Evolutionary conservation across 2,329 filamentous ascomycete species (phyloP).

Genomic region (Microsporum canis): DNA sequence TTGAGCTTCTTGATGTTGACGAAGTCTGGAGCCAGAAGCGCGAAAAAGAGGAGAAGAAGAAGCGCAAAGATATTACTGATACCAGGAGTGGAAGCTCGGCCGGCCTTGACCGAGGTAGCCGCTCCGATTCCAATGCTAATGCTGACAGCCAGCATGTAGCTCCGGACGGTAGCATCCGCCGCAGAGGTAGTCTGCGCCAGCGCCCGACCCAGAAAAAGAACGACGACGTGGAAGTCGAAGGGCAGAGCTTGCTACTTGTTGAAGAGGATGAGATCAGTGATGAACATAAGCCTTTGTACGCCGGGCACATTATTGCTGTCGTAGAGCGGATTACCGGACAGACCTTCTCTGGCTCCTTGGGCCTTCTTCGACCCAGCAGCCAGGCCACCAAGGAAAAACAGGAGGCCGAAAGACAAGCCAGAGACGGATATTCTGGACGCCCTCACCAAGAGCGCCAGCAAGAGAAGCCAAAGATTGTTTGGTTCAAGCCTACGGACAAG

Average conservation of each 20-base stretch:
- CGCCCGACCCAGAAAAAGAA: constrained; percentile 99
- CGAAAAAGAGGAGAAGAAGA: constrained; percentile 99
- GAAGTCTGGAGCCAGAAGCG: constrained; percentile 98
- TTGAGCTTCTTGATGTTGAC: constrained; percentile 93
- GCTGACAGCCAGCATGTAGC: constrained; percentile 51
- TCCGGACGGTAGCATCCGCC: constrained; percentile 73
- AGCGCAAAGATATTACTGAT: constrained; percentile 96
- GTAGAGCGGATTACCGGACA: constrained; percentile 94
- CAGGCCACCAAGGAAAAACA: constrained; percentile 99
- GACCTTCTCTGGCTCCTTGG: constrained; percentile 97
- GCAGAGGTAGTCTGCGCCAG: constrained; percentile 89
- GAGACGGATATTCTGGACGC: constrained; percentile 63
- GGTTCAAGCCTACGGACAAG: constrained; percentile 99
- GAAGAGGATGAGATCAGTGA: constrained; percentile 99
- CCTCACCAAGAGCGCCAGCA: constrained; percentile 73
- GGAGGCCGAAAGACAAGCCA: constrained; percentile 84
- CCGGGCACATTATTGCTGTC: constrained; percentile 92
- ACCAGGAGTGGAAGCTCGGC: constrained; percentile 67
- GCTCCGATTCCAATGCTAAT: constrained; percentile 47
- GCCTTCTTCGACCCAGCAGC: constrained; percentile 86
- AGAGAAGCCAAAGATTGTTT: constrained; percentile 99
- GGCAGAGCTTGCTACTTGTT: constrained; percentile 88
- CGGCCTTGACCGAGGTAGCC: constrained; percentile 51
- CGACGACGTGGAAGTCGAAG: constrained; percentile 96
- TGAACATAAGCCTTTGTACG: constrained; percentile 93